These are phyloP conservation scores for Helianthus annuus DNA, from an alignment of 129 eudicot species.

Conservation along the genomic window DNA sequence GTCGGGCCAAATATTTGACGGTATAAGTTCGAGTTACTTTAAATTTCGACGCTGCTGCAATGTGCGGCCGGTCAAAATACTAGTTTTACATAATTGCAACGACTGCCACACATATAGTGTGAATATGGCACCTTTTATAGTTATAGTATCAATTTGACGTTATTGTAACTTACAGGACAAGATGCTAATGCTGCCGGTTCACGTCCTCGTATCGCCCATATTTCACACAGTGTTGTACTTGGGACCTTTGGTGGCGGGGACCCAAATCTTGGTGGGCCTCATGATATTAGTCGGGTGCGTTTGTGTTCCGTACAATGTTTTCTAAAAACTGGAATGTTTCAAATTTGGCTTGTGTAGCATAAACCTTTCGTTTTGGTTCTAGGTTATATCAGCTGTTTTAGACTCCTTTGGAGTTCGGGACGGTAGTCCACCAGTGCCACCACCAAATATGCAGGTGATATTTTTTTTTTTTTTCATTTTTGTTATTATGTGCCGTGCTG, in stretches of 20 bases:
- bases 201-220: constrained; percentile 75
- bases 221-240: constrained; percentile 84
- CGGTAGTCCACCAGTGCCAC: constrained; percentile 40
- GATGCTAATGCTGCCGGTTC: constrained; percentile 59
- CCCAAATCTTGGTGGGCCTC: constrained; percentile 58
- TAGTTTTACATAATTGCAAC: neutral
- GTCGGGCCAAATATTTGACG: too few relatives aligned
- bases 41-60: too few relatives aligned
- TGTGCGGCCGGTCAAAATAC: too few relatives aligned
- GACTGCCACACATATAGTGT: neutral
- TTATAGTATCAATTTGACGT: neutral
- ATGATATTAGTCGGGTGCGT: constrained; percentile 81
- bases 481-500: neutral
- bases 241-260: constrained; percentile 77
- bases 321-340: constrained; percentile 13
- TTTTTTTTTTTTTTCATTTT: neutral
- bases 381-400: constrained; percentile 89
- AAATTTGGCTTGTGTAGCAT: neutral
- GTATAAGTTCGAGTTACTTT: too few relatives aligned
- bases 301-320: neutral
- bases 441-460: constrained; percentile 55
- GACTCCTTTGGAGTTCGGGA: constrained; percentile 71
- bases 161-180: constrained; percentile 43
- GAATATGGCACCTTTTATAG: neutral
- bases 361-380: constrained; percentile 14